Percentiles rank a stretch among this genome's conserved stretches.
These are phyloP conservation scores for Aspergillus eucalypticola DNA, from an alignment of 2,329 filamentous ascomycete genomes.

Conservation along the genomic window DNA sequence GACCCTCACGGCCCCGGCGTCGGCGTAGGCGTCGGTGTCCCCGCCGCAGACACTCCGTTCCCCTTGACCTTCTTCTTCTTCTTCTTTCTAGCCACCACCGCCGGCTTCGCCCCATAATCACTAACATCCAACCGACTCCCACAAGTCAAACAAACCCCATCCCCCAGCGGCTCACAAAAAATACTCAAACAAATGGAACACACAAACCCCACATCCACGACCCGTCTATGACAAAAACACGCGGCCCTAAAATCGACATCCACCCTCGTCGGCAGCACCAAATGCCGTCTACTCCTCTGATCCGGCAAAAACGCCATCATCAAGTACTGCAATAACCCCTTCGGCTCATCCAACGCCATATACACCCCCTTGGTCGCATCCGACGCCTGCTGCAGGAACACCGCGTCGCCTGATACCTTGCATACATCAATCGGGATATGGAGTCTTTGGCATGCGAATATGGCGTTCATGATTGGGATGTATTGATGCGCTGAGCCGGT, in stretches of 20 bases:
- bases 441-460: constrained; percentile 89
- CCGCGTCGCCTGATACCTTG: constrained; percentile 79
- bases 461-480: constrained; percentile 97
- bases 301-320: constrained; percentile 92
- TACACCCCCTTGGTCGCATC: constrained; percentile 72
- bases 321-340: constrained; percentile 83
- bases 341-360: constrained; percentile 62
- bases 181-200: constrained; percentile 96
- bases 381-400: constrained; percentile 89
- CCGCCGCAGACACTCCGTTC: constrained; percentile 51
- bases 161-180: constrained; percentile 69
- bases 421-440: constrained; percentile 90
- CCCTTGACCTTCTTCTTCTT: constrained; percentile 71
- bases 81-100: constrained; percentile 70
- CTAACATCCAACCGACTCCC: constrained; percentile 76
- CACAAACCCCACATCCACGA: constrained; percentile 90
- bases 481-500: constrained; percentile 86
- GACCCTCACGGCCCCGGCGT: constrained; percentile 34
- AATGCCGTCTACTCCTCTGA: constrained; percentile 59
- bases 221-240: constrained; percentile 91
- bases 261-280: constrained; percentile 78
- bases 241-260: constrained; percentile 96
- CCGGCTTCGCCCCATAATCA: constrained; percentile 72
- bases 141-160: constrained; percentile 77
- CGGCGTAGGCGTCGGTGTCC: constrained; percentile 60